A percentile compares a stretch with the other conserved stretches of the same genome.
These are phyloP conservation scores for Elsinoe perseae DNA, from an alignment of 2,329 filamentous ascomycete species.

Conservation along the genomic window DNA sequence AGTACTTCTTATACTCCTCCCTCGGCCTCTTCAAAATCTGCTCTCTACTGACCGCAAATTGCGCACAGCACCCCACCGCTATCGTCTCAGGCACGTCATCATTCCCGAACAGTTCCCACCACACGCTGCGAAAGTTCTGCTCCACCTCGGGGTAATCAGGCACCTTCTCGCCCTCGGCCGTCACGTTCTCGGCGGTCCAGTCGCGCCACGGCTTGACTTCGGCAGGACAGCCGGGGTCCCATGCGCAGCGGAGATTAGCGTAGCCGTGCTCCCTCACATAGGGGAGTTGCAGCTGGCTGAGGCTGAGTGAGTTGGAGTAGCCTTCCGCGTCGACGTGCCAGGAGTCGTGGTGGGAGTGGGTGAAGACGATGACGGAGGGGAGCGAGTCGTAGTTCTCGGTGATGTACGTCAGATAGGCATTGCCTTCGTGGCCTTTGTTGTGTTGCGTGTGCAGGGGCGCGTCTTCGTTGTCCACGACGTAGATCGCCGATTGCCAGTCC, in stretches of 20 bases:
- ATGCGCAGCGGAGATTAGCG: slow-evolving; percentile 47
- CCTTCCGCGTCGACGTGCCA: slow-evolving; percentile 25
- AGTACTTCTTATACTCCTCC: slow-evolving; percentile 43
- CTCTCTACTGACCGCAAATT: slow-evolving; percentile 45
- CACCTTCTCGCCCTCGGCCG: slow-evolving; percentile 26
- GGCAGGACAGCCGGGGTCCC: slow-evolving; percentile 45
- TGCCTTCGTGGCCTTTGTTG: slow-evolving; percentile 42
- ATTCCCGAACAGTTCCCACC: slow-evolving; percentile 42
- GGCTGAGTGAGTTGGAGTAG: slow-evolving; percentile 23
- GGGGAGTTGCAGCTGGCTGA: slow-evolving; percentile 36
- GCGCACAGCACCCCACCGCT: slow-evolving; percentile 48
- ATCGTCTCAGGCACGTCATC: slow-evolving; percentile 37
- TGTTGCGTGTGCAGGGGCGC: slow-evolving; percentile 20
- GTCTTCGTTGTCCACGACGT: slow-evolving; percentile 32
- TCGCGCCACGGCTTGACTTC: slow-evolving; percentile 41
- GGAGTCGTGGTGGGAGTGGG: slow-evolving; percentile 26
- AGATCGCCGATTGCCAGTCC: slow-evolving; percentile 42
- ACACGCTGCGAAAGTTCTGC: slow-evolving; percentile 42
- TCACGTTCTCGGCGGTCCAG: slow-evolving; percentile 23
- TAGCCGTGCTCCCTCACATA: slow-evolving; percentile 46
- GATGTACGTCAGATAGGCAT: slow-evolving; percentile 42
- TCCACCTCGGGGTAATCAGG: slow-evolving; percentile 39
- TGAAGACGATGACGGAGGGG: slow-evolving; percentile 24
- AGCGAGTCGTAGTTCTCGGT: slow-evolving; percentile 39
- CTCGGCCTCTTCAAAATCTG: slow-evolving; percentile 40